Base-by-base conservation (phyloP, 805 yeast genomes). In the Wickerhamomyces tratensis region DNA sequence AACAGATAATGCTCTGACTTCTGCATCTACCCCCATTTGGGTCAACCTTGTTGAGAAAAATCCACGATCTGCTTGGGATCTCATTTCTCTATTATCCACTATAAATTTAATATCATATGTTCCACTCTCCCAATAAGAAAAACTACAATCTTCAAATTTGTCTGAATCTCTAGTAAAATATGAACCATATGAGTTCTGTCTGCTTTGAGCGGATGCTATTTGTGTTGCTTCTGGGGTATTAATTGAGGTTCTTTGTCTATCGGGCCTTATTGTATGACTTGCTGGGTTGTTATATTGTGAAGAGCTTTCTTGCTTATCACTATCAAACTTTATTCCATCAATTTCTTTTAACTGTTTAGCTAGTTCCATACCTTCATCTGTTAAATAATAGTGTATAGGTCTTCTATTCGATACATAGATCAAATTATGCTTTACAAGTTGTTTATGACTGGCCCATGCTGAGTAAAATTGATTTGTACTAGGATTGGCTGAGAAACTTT, bases 1-100 rank as follows among this genome's bases (percentile, higher is more conserved):
- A 3, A 89, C 76, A 0, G 93, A 64, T 29, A 93, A 65, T 1
- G 85, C 66, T 39, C 75, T 59, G 1, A 72, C 74, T 20, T 75
- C 80, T 40, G 75, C 66, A 5, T 63, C 58, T 1, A 83, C 65
- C 0, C 79, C 80, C 9, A 66, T 55, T 15, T 66, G 59, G 1
- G 53, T 56, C 14, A 91, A 64, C 36, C 80, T 74, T 2, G 66
- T 69, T 2, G 68, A 62, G 54, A 93, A 88, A 57, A 75, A 87
- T 43, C 77, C 82, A 12, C 96, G 68, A 37, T 89, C 87, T 30
- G 61, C 61, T 45, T 66, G 66, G 0, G 91, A 78, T 49, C 85
- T 69, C 4, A 89, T 70, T 59, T 91, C 98, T 48, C 98, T 71
- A 51, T 78, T 86, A 58, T 91, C 98, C 5, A 91, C 60, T 3